These are phyloP conservation scores for Exophiala sp. DNA, from an alignment of 2,329 filamentous ascomycete species.

Conservation along the genomic window DNA sequence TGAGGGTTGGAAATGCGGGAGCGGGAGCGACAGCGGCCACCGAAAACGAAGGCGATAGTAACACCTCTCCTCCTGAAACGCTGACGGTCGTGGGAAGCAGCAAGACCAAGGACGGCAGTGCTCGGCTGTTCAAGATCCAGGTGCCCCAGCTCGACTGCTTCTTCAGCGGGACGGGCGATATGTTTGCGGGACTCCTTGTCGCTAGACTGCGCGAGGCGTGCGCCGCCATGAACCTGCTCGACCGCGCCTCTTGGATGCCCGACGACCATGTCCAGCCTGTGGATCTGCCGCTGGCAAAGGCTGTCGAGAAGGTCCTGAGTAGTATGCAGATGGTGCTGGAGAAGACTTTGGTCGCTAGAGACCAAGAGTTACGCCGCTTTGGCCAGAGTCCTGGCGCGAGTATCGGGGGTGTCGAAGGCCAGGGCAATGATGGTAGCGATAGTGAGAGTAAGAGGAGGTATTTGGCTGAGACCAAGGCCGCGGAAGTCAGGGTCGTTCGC, in stretches of 20 bases:
- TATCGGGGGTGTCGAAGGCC: slow-evolving; percentile 25
- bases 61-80: background rate
- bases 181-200: slow-evolving; percentile 91
- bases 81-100: slow-evolving; percentile 26
- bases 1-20: slow-evolving; percentile 36
- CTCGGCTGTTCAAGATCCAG: slow-evolving; percentile 81
- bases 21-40: background rate
- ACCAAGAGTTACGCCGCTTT: slow-evolving; percentile 52
- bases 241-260: slow-evolving; percentile 65
- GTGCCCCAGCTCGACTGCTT: slow-evolving; percentile 86
- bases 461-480: slow-evolving; percentile 70
- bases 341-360: slow-evolving; percentile 60
- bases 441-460: slow-evolving; percentile 54
- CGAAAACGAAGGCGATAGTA: too few species aligned
- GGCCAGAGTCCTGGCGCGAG: slow-evolving; percentile 18
- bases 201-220: slow-evolving; percentile 77
- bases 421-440: slow-evolving; percentile 25
- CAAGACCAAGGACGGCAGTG: slow-evolving; percentile 42
- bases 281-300: slow-evolving; percentile 74
- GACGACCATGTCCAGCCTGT: slow-evolving; percentile 62
- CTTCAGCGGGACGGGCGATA: slow-evolving; percentile 94
- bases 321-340: slow-evolving; percentile 84
- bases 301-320: slow-evolving; percentile 78
- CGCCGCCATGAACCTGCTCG: slow-evolving; percentile 44
- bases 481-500: slow-evolving; percentile 76